Evolutionary conservation across 352 stramenopile genomes (phyloP).

Genomic region (Phytophthora aleatoria): DNA sequence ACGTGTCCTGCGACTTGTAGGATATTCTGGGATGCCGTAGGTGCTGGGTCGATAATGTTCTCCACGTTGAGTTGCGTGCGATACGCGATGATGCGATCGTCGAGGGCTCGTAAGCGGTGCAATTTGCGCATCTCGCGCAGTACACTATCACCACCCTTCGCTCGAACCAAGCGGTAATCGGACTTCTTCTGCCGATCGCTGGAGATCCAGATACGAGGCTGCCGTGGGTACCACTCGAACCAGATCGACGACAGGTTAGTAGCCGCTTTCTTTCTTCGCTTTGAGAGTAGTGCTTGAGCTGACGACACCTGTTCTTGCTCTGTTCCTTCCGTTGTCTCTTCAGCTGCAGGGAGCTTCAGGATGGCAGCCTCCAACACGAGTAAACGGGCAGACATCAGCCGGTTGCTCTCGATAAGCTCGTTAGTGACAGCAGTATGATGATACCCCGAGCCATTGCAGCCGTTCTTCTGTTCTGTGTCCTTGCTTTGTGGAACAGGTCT

Average conservation of each 20-base stretch:
- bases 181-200: conserved; percentile 26
- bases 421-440: background rate
- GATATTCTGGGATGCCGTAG: background rate
- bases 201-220: conserved; percentile 8
- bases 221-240: background rate
- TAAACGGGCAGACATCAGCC: background rate
- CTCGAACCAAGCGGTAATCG: conserved; percentile 12
- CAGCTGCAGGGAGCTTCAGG: background rate
- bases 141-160: conserved; percentile 5
- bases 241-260: background rate
- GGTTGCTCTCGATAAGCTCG: background rate
- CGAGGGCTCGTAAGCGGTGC: background rate
- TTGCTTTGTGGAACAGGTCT: background rate
- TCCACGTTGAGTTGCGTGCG: background rate
- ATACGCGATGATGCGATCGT: background rate
- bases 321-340: background rate
- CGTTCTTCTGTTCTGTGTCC: background rate
- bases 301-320: background rate
- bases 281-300: background rate
- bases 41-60: background rate
- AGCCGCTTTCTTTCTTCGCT: background rate
- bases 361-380: background rate
- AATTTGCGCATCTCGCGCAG: conserved; percentile 10
- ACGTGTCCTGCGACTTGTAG: background rate
- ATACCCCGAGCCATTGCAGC: background rate